A percentile compares a stretch with the other conserved stretches of the same genome.
Conservation (phyloP, 2,329 filamentous ascomycete genomes). For the Colletotrichum cuscutae region DNA sequence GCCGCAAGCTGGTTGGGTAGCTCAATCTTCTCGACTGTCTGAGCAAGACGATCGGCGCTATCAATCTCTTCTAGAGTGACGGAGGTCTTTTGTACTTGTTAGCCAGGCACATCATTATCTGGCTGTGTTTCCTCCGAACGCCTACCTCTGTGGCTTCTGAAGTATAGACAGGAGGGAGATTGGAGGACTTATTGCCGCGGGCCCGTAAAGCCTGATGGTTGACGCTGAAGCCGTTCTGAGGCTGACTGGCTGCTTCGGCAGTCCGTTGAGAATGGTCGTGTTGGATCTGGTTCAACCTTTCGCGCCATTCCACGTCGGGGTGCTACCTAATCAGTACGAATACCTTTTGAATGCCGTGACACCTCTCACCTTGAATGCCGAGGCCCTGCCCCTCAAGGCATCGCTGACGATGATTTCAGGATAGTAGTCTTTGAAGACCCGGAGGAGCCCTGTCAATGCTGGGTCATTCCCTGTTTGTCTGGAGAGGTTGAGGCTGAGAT, state of each 20-base stretch:
- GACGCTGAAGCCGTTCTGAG: conserved; percentile 71
- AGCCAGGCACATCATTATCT: background rate
- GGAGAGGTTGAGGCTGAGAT: conserved; percentile 63
- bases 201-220: conserved; percentile 56
- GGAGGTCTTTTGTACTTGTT: conserved; percentile 57
- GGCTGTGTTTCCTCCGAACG: background rate
- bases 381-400: conserved; percentile 67
- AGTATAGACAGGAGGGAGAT: conserved; percentile 78
- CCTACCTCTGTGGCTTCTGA: conserved; percentile 75
- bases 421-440: conserved; percentile 91
- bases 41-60: conserved; percentile 74
- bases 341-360: background rate
- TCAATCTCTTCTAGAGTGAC: conserved; percentile 83
- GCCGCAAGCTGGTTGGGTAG: conserved; percentile 85
- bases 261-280: conserved; percentile 62
- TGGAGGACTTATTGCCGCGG: conserved; percentile 55
- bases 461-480: conserved; percentile 77
- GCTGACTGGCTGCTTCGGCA: conserved; percentile 45
- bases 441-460: conserved; percentile 76
- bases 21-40: conserved; percentile 80
- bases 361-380: conserved; percentile 65
- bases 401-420: conserved; percentile 87
- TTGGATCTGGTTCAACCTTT: conserved; percentile 75
- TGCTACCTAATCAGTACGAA: conserved; percentile 61
- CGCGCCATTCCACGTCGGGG: conserved; percentile 80